Evolutionary conservation across 495 filamentous ascomycete species (phyloP).

Genomic region (Entonaema liquescens): DNA sequence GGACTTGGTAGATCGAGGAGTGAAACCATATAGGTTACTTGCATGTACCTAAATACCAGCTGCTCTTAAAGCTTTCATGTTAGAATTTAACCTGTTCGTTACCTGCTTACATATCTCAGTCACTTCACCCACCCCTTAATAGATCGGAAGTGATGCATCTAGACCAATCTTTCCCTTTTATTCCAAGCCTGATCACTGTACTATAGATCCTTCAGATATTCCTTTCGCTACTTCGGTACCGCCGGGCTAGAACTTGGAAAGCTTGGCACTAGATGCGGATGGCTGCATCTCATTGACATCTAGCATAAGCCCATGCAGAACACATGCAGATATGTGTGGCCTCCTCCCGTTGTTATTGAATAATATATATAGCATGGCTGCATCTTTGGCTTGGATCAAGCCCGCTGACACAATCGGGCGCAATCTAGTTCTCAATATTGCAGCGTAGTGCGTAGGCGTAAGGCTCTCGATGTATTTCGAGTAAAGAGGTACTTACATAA

Average conservation of each 20-base stretch:
- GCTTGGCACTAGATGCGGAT: constrained; percentile 1
- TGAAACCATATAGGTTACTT: no score
- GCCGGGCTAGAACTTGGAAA: neutral
- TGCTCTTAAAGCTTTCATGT: no score
- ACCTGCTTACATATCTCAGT: neutral
- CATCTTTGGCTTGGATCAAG: neutral
- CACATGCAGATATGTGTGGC: neutral
- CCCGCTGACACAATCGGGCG: neutral
- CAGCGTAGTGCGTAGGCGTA: neutral
- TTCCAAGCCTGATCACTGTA: neutral
- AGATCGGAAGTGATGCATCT: neutral
- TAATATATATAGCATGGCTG: constrained; percentile 1
- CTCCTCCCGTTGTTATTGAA: neutral
- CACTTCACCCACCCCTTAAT: neutral
- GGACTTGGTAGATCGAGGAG: no score
- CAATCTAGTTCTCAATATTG: neutral
- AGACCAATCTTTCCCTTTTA: neutral
- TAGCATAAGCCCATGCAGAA: constrained; percentile 1
- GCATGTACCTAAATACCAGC: no score
- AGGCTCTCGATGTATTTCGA: neutral
- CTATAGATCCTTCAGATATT: neutral
- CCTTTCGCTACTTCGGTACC: neutral
- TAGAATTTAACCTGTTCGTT: neutral
- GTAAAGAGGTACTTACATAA: no score
- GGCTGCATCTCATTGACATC: neutral